Evolutionary conservation across 176 grass and related monocot species (phyloP).

Genomic region (Rhynchospora breviuscula): DNA sequence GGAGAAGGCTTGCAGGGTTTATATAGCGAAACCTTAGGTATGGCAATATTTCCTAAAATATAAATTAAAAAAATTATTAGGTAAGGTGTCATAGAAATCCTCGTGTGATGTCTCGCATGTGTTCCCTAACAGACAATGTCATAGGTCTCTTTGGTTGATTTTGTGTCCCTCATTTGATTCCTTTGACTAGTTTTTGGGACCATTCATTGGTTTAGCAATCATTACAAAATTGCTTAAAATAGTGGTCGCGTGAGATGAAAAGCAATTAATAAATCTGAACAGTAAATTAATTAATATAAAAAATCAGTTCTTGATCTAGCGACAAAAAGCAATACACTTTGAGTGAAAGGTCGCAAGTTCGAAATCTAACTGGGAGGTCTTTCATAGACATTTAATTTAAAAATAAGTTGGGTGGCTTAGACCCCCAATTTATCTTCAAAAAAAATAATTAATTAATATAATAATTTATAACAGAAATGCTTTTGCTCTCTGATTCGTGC

Average conservation of each 20-base stretch:
- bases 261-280: not conserved
- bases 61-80: not conserved
- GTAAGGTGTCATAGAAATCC: slow-evolving; percentile 3
- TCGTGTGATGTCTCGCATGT: slow-evolving; percentile 13
- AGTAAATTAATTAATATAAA: no score
- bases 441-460: no score
- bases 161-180: slow-evolving; percentile 15
- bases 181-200: slow-evolving; percentile 15
- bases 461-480: not conserved
- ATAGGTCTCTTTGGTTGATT: slow-evolving; percentile 17
- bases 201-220: not conserved
- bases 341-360: no score
- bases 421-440: no score
- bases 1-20: not conserved
- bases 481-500: no score
- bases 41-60: not conserved
- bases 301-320: no score
- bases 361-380: no score
- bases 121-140: slow-evolving; percentile 11
- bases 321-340: no score
- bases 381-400: no score
- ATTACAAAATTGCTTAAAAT: slow-evolving; percentile 1
- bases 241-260: not conserved
- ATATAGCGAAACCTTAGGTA: not conserved
- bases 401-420: no score